phyloP scores from a whole-genome alignment of 352 stramenopile species.

The Globisporangium emineosum region DNA sequence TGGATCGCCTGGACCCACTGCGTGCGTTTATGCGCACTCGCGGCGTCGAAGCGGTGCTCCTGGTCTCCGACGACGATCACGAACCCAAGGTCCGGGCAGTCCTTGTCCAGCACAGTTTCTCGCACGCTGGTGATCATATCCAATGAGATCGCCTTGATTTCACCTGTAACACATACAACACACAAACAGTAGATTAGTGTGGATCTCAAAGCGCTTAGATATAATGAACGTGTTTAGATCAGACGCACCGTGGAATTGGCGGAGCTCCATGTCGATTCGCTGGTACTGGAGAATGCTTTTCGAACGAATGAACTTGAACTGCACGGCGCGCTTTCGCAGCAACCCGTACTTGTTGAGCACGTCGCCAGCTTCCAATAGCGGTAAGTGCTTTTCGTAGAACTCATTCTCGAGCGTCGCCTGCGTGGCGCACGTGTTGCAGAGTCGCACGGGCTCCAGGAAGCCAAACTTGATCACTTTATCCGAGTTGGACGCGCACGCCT shows the following conservation, averaged over 20 bases:
- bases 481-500: slow-evolving; percentile 34
- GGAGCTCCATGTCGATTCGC: slow-evolving; percentile 49
- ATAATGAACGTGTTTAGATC: neutral
- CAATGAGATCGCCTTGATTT: slow-evolving; percentile 64
- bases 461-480: slow-evolving; percentile 69
- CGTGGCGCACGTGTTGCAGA: slow-evolving; percentile 42
- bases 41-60: slow-evolving; percentile 60
- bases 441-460: slow-evolving; percentile 54
- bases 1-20: slow-evolving; percentile 63
- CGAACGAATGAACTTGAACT: slow-evolving; percentile 52
- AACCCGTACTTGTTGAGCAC: slow-evolving; percentile 71
- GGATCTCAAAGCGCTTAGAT: neutral
- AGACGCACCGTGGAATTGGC: slow-evolving; percentile 33
- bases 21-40: slow-evolving; percentile 38
- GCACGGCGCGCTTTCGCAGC: slow-evolving; percentile 51
- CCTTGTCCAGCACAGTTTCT: slow-evolving; percentile 38
- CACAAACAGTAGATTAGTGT: neutral
- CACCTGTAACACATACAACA: slow-evolving; percentile 9
- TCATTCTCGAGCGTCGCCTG: slow-evolving; percentile 51
- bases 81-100: slow-evolving; percentile 52
- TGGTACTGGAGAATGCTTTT: slow-evolving; percentile 77
- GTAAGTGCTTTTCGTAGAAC: slow-evolving; percentile 64
- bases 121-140: slow-evolving; percentile 58
- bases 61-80: slow-evolving; percentile 44
- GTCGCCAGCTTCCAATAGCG: slow-evolving; percentile 54